Evolutionary conservation across 371 early-diverging fungal genomes (phyloP), one percentile per base, ranked within the genome.

Genomic region (Apophysomyces elegans): DNA sequence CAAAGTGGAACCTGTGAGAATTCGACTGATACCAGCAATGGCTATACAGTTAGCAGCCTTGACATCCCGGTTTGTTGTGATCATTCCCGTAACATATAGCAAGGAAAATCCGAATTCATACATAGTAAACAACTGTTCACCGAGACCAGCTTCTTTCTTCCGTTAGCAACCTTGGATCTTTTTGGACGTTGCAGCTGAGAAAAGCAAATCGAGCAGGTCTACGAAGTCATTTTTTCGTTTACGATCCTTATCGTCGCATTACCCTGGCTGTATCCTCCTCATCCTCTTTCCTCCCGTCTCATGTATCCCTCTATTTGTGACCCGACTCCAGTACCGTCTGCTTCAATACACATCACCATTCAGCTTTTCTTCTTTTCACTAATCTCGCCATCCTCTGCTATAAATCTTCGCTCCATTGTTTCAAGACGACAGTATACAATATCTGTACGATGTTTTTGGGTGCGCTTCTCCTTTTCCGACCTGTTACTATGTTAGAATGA

Each of bases 31-130:
- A 7, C 7, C 50, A 7, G 50, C 21, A 1, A 59, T n/a, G 5
- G 43, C 59, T n/a, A 59, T 59, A 18, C 59, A 59, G 16, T 14
- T 41, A 5, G 59, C 59, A 21, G 59, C 59, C 32, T 59, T 21
- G 5, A 41, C 18, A 59, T 59, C 59, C 11, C 59, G 59, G 11
- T 59, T 59, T 18, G 13, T 9, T 11, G 59, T 59, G 18, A 8
- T 59, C 6, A 7, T 0, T 18, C 18, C 18, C 18, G 18, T 18
- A 18, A 18, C 18, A 18, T 18, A 18, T 41, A 59, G 5, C 43
- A 2, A 5, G 50, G 21, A 21, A 8, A 50, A 5, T 50, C 21
- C 4, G 21, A 6, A 50, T 50, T 18, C 50, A 50, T 18, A 18
- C 50, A 50, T 9, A 50, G 2, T 21, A 26, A 50, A 5, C 18